Percentiles rank a stretch among this genome's conserved stretches.
Evolutionary conservation across 495 filamentous ascomycete species (phyloP).

Genomic region (Xylaria castorea): DNA sequence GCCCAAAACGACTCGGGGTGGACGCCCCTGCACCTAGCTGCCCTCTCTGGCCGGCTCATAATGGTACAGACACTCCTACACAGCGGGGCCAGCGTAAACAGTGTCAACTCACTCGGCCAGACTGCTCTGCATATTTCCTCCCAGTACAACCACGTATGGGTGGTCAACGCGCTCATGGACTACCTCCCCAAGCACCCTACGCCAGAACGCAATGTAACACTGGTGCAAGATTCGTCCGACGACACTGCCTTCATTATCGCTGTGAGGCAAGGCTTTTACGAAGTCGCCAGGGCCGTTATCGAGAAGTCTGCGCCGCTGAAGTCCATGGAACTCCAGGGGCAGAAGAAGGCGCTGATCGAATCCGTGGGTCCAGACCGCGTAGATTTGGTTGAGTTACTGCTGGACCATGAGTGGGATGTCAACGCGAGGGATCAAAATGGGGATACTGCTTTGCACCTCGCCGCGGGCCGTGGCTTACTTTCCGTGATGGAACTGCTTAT

Average conservation of each 20-base stretch:
- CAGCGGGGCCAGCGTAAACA: background rate
- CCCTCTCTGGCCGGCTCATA: background rate
- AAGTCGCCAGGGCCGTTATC: background rate
- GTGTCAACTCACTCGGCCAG: background rate
- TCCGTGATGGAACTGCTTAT: constrained; percentile 5
- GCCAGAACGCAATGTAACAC: background rate
- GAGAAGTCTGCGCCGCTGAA: background rate
- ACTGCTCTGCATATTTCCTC: constrained; percentile 7
- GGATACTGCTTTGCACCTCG: constrained; percentile 25
- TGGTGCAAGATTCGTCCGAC: background rate
- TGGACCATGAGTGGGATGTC: constrained; percentile 28
- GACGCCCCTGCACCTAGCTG: constrained; percentile 8
- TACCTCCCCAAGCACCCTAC: background rate
- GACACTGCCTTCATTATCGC: constrained; percentile 10
- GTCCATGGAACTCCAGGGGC: background rate
- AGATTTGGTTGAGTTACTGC: constrained; percentile 28
- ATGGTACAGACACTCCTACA: background rate
- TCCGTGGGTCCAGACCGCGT: background rate
- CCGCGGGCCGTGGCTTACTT: constrained; percentile 34
- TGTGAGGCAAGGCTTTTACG: background rate
- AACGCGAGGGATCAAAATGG: constrained; percentile 25
- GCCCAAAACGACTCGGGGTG: constrained; percentile 18
- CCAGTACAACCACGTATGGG: background rate
- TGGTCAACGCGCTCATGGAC: constrained; percentile 2
- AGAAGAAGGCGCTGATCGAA: constrained; percentile 5